Base-by-base conservation (phyloP, 805 yeast genomes). In the Wickerhamomyces chambardii region DNA sequence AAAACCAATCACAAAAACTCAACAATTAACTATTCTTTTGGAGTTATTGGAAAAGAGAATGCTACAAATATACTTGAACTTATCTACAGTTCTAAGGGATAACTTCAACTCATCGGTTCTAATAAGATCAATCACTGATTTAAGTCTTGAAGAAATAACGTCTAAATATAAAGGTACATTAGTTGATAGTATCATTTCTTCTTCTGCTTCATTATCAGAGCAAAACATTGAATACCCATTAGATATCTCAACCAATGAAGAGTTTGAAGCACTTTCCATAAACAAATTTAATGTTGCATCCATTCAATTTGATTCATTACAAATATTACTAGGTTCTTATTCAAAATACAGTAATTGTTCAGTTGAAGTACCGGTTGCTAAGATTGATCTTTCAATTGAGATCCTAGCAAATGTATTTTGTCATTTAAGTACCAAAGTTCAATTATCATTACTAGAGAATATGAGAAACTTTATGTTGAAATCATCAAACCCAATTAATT, bases 401-500 rank as follows among this genome's bases (percentile, higher is more conserved):
- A 64, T 89, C 2, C 84, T 87, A 50, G 75, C 84, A 5, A 50
- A 70, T 8, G 66, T 82, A 1, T 81, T 90, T 43, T 84, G 94
- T 0, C 63, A 67, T 38, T 69, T 90, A 44, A 75, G 89, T 7
- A 58, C 74, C 5, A 84, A 85, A 41, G 82, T 92, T 35, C 97
- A 90, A 49, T 78, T 81, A 38, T 86, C 97, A 1, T 66, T 92
- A n/a, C 56, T 92, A 16, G 97, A 90, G 48, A 84, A 78, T 36
- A 57, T 92, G 41, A 70, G 87, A 43, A 63, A 79, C 4, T 64
- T 69, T 15, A 41, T 79, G 27, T 61, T 71, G 32, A 51, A 55
- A 15, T 52, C 55, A 0, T 84, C 89, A 0, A 64, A 81, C 8
- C 55, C 68, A 1, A 63, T 80, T 5, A 89, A 89, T 48, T 54